phyloP scores from a whole-genome alignment of 257 asterid species.

The Solanum verrucosum region DNA sequence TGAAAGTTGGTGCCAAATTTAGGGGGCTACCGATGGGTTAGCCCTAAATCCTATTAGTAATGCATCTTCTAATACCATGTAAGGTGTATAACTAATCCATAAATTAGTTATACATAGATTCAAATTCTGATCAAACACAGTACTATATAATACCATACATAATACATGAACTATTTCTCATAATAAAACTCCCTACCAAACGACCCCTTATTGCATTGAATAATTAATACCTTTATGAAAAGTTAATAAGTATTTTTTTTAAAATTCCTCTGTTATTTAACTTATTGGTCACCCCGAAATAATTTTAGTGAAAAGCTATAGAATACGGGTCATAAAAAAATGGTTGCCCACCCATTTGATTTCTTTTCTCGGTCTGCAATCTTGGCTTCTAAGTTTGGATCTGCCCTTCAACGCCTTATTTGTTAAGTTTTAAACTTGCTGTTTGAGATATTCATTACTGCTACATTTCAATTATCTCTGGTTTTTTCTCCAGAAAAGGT shows the following conservation, averaged over 20 bases:
- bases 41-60: too few species aligned
- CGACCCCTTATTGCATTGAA: background rate
- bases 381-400: background rate
- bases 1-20: too few species aligned
- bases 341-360: background rate
- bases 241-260: background rate
- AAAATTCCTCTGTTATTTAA: too few species aligned
- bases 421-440: background rate
- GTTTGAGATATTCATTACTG: background rate
- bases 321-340: background rate
- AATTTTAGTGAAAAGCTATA: background rate
- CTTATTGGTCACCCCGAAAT: too few species aligned
- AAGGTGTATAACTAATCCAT: too few species aligned
- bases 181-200: too few species aligned
- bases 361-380: background rate
- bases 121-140: too few species aligned
- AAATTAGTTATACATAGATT: too few species aligned
- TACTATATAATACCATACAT: too few species aligned
- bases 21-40: too few species aligned
- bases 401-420: background rate
- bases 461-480: background rate
- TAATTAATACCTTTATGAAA: background rate
- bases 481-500: background rate
- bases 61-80: too few species aligned
- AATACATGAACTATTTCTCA: too few species aligned